Conservation (phyloP, 2,329 filamentous ascomycete species). For the Fusarium subglutinans region DNA sequence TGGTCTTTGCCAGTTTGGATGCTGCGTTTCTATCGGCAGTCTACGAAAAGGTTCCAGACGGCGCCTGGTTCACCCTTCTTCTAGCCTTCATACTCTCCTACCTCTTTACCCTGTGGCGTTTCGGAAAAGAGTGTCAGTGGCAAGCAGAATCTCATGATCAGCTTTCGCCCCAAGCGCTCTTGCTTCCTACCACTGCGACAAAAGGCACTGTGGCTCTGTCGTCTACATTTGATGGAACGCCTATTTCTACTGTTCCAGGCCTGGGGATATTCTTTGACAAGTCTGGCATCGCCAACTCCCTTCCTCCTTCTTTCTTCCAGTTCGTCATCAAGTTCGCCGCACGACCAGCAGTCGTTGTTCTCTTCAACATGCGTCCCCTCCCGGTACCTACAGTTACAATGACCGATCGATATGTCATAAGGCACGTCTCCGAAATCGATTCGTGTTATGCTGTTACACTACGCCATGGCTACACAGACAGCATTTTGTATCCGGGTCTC, state of each 20-base stretch:
- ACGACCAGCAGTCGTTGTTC: neutral
- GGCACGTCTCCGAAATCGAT: neutral
- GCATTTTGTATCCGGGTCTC: neutral
- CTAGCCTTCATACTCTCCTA: neutral
- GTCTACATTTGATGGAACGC: neutral
- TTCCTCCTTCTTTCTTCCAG: neutral
- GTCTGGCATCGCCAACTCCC: neutral
- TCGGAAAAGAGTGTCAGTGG: neutral
- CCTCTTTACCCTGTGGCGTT: neutral
- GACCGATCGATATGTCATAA: neutral
- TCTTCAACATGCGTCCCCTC: neutral
- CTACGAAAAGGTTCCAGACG: neutral
- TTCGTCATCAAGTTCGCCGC: neutral
- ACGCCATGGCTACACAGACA: neutral
- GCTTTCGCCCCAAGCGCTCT: neutral
- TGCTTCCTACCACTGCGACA: neutral
- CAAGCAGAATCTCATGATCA: neutral
- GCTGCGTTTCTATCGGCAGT: neutral
- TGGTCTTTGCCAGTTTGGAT: neutral
- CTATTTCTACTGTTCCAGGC: neutral
- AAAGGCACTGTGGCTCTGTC: neutral
- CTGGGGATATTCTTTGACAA: neutral
- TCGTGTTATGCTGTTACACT: neutral
- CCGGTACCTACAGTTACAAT: neutral
- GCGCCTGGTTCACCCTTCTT: neutral